These are phyloP conservation scores for Penium margaritaceum DNA, from an alignment of 139 green algal species.

Conservation along the genomic window DNA sequence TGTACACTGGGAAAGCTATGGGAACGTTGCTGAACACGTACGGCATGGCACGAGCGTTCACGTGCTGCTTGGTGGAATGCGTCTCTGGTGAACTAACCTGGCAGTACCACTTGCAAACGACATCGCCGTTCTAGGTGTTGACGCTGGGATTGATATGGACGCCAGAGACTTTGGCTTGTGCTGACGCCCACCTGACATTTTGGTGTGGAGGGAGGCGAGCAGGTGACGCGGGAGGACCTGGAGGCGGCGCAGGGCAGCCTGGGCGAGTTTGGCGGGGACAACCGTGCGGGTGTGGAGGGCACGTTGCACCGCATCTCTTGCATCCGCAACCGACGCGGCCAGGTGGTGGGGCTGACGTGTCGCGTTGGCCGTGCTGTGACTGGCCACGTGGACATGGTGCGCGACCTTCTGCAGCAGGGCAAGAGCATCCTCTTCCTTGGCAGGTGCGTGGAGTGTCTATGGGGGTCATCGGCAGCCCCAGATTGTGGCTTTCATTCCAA, in stretches of 20 bases:
- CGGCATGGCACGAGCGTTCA: no score
- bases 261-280: conserved; percentile 77
- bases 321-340: conserved; percentile 75
- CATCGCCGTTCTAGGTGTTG: no score
- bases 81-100: no score
- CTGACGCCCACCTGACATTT: not conserved
- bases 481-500: no score
- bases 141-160: no score
- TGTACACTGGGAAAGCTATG: no score
- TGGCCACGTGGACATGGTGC: conserved; percentile 87
- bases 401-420: conserved; percentile 69
- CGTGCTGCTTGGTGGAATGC: no score
- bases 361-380: conserved; percentile 83
- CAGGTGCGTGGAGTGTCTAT: conserved; percentile 15
- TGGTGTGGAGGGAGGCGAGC: not conserved
- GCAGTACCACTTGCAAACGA: no score
- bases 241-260: conserved; percentile 54
- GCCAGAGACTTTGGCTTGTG: no score
- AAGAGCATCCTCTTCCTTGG: conserved; percentile 43
- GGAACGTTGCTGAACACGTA: no score
- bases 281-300: conserved; percentile 66
- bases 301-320: conserved; percentile 75
- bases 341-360: conserved; percentile 89
- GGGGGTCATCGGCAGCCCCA: no score
- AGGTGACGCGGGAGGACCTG: conserved; percentile 62